These are phyloP conservation scores for Penicillium atrosanguineum DNA, from an alignment of 495 filamentous ascomycete genomes.

Conservation along the genomic window DNA sequence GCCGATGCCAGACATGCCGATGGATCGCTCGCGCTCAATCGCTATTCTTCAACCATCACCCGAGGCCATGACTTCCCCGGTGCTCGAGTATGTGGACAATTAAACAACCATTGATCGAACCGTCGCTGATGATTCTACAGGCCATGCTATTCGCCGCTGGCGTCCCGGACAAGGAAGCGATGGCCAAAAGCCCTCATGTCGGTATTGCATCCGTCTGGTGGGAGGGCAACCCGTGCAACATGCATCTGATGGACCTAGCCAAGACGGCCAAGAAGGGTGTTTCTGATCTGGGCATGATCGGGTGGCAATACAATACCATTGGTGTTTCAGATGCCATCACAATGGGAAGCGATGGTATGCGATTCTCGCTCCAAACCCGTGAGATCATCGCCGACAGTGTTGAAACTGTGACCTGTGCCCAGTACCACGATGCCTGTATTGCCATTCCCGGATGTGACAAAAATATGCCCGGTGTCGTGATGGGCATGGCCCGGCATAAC, in stretches of 20 bases:
- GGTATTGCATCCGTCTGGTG: slow-evolving; percentile 92
- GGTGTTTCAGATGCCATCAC: slow-evolving; percentile 94
- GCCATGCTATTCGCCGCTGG: slow-evolving; percentile 97
- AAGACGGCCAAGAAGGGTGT: slow-evolving; percentile 86
- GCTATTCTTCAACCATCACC: slow-evolving; percentile 69
- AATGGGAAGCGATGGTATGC: slow-evolving; percentile 96
- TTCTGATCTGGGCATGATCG: slow-evolving; percentile 80
- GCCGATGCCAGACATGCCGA: slow-evolving; percentile 54
- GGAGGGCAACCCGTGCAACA: slow-evolving; percentile 94
- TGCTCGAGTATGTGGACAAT: slow-evolving; percentile 63
- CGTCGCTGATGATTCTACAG: slow-evolving; percentile 35
- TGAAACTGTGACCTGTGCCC: slow-evolving; percentile 85
- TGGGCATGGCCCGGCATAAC: slow-evolving; percentile 87
- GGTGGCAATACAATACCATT: slow-evolving; percentile 92
- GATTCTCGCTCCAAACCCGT: slow-evolving; percentile 91
- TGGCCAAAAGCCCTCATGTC: slow-evolving; percentile 89
- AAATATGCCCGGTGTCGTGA: slow-evolving; percentile 93
- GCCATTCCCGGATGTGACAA: slow-evolving; percentile 96
- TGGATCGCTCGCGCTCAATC: slow-evolving; percentile 65
- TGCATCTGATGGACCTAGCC: slow-evolving; percentile 75
- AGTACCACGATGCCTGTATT: slow-evolving; percentile 91
- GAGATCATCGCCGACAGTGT: slow-evolving; percentile 96
- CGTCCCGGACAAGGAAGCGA: slow-evolving; percentile 75
- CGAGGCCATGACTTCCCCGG: slow-evolving; percentile 89
- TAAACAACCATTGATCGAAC: background rate